Conservation (phyloP, 2,329 filamentous ascomycete genomes). For the Colletotrichum viniferum region DNA sequence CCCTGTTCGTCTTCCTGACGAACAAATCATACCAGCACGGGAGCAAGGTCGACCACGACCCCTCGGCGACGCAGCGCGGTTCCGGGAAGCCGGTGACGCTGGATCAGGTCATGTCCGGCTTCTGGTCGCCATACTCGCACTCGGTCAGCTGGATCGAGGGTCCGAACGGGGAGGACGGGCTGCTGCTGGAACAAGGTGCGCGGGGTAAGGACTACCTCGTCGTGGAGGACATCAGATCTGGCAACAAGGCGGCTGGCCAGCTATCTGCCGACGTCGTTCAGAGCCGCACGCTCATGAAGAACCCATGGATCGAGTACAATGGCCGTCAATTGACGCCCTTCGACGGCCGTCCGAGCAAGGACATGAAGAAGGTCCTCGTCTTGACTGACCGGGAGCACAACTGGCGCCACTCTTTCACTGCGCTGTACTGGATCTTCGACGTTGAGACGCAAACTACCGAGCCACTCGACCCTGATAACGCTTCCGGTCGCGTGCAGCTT, state of each 20-base stretch:
- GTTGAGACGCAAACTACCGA: constrained; percentile 79
- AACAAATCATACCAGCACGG: constrained; percentile 69
- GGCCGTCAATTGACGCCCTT: constrained; percentile 60
- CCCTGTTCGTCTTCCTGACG: constrained; percentile 69
- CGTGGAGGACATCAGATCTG: constrained; percentile 78
- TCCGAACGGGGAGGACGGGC: constrained; percentile 78
- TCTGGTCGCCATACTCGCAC: constrained; percentile 68
- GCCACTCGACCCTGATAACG: constrained; percentile 74
- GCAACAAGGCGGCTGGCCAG: constrained; percentile 30
- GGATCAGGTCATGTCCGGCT: constrained; percentile 70
- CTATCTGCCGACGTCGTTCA: constrained; percentile 39
- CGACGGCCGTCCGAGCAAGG: constrained; percentile 75
- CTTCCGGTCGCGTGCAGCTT: constrained; percentile 74
- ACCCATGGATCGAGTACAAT: constrained; percentile 63
- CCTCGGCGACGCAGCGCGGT: constrained; percentile 66
- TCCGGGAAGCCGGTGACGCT: constrained; percentile 76
- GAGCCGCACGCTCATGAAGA: constrained; percentile 77
- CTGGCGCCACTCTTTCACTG: constrained; percentile 90
- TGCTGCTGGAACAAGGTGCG: constrained; percentile 76
- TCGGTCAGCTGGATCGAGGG: constrained; percentile 79
- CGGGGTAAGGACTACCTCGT: constrained; percentile 75
- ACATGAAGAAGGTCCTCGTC: constrained; percentile 87
- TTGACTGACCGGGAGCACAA: constrained; percentile 74
- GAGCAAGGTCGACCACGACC: constrained; percentile 68
- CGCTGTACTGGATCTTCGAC: constrained; percentile 89